Percentiles rank a stretch among this genome's conserved stretches.
phyloP scores from a whole-genome alignment of 2,329 filamentous ascomycete genomes.

The Aureobasidium sp. region DNA sequence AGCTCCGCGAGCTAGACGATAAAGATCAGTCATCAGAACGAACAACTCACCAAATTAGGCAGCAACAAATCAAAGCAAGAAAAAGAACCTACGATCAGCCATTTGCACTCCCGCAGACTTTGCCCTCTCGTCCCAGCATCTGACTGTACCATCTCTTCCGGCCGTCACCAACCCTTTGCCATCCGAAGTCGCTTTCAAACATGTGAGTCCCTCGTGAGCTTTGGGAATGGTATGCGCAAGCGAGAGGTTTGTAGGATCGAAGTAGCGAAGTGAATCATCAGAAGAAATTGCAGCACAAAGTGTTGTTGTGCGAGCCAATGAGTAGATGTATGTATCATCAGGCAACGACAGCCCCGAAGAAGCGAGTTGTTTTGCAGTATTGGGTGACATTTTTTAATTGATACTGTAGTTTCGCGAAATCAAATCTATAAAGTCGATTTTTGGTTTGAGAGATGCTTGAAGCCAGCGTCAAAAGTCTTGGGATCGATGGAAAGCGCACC shows the following conservation, averaged over 20 bases:
- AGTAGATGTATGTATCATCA: constrained; percentile 48
- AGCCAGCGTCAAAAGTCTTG: constrained; percentile 5
- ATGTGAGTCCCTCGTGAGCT: constrained; percentile 55
- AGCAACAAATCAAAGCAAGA: not conserved
- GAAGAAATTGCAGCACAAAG: constrained; percentile 58
- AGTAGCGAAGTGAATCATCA: constrained; percentile 61
- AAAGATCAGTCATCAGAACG: not conserved
- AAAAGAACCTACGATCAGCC: constrained; percentile 10
- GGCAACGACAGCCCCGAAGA: constrained; percentile 16
- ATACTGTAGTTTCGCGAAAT: not conserved
- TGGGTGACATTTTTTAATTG: not conserved
- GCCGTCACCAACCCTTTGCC: constrained; percentile 56
- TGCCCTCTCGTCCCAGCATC: constrained; percentile 57
- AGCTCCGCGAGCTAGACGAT: constrained; percentile 28
- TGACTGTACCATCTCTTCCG: constrained; percentile 63
- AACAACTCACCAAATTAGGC: not conserved
- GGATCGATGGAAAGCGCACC: not conserved
- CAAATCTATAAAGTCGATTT: not conserved
- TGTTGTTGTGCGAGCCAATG: constrained; percentile 38
- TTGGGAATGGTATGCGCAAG: constrained; percentile 40
- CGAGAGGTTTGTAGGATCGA: constrained; percentile 54
- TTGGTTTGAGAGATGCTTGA: not conserved
- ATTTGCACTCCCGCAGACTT: constrained; percentile 31
- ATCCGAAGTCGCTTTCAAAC: constrained; percentile 41
- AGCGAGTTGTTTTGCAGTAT: constrained; percentile 3